Evolutionary conservation across 768 basidiomycete species (phyloP), one percentile per base, ranked within the genome.

Genomic region (Flagelloscypha sp.): DNA sequence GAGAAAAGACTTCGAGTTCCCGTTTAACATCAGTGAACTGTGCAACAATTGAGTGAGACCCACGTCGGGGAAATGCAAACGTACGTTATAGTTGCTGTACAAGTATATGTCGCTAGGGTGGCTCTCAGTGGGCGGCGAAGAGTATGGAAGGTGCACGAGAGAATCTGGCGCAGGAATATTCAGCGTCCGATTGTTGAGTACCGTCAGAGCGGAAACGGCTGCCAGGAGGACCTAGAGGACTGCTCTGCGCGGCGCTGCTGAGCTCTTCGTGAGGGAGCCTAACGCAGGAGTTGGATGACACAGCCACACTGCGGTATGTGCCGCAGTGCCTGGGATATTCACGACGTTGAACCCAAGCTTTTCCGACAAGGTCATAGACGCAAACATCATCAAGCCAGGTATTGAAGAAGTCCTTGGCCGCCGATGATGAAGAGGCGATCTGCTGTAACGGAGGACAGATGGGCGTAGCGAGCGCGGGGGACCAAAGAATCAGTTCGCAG

Each of bases 11-110:
- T 61, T 95, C 89, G 33, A 98, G 76, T 54, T 97, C 94, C 27
- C 94, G 84, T 53, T 89, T 85, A 43, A 97, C 93, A 52, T 95
- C 89, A 37, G 84, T 87, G 59, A 92, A 92, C 87, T 90, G 49
- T 25, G 24, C 36, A 39, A 27, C 33, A 10, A 44, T 30, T 34
- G 24, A 27, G 36, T 49, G 27, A 46, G 40, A 23, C 30, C 25
- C 19, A 38, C 34, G 25, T 24, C 16, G 27, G 22, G 12, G 35
- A 36, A 34, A 31, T 13, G 32, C 24, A 24, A 33, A 61, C 80
- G 47, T 47, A 87, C 86, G 62, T 97, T 97, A 66, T 93, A 95
- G 55, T 98, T 99, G 49, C 87, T 90, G 58, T 93, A 99, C 18
- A 94, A 65, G 57, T 76, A 86, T 20, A 97, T 85, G 46, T 95